Conservation (phyloP, 192 early-diverging fungal species). For the Geranomyces variabilis region DNA sequence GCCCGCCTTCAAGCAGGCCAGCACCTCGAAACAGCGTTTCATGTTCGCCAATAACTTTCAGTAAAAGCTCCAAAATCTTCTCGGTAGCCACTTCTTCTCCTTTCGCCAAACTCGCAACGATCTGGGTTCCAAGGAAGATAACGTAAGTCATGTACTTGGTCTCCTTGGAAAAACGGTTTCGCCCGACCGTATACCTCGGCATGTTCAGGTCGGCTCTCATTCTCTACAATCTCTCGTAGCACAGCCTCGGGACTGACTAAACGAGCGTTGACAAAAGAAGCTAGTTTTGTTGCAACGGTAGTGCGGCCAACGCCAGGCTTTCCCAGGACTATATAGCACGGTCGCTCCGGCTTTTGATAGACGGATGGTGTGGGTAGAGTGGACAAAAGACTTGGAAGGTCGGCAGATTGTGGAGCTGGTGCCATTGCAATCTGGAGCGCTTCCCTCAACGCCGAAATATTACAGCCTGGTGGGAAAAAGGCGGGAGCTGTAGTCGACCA, state of each 20-base stretch:
- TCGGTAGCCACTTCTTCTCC: conserved; percentile 32
- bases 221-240: conserved; percentile 20
- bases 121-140: conserved; percentile 4
- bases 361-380: too few relatives aligned
- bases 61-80: conserved; percentile 28
- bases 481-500: too few relatives aligned
- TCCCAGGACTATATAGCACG: conserved; percentile 49
- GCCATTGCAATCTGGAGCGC: too few relatives aligned
- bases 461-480: too few relatives aligned
- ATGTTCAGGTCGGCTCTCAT: conserved; percentile 9
- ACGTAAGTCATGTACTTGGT: background rate
- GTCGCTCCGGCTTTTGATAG: conserved; percentile 5
- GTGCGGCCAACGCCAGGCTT: conserved; percentile 49
- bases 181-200: conserved; percentile 3
- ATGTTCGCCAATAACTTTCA: conserved; percentile 6
- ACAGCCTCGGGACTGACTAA: conserved; percentile 38
- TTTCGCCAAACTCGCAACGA: conserved; percentile 17
- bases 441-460: too few relatives aligned
- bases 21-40: conserved; percentile 35
- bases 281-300: conserved; percentile 43
- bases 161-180: background rate
- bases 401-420: too few relatives aligned
- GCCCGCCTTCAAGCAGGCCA: background rate
- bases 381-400: too few relatives aligned
- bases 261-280: conserved; percentile 24